These are phyloP conservation scores for Penicillium concentricum DNA, from an alignment of 2,329 filamentous ascomycete genomes.

Conservation along the genomic window DNA sequence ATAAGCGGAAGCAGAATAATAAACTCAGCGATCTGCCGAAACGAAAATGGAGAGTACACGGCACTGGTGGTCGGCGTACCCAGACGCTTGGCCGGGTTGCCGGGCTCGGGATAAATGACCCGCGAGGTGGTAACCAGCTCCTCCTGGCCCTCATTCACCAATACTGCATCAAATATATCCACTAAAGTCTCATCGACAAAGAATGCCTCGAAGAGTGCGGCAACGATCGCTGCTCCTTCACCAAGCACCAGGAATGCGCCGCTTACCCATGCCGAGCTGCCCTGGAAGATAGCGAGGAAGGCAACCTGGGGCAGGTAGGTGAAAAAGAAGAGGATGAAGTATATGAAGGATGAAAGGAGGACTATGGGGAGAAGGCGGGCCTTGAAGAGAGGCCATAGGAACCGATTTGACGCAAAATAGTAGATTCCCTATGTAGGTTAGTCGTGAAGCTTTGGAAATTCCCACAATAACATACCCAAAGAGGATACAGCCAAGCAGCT, in stretches of 20 bases:
- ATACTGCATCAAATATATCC: constrained; percentile 79
- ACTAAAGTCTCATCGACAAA: constrained; percentile 77
- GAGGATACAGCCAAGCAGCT: constrained; percentile 49
- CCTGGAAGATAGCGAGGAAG: constrained; percentile 86
- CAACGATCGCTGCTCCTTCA: constrained; percentile 61
- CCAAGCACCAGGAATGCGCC: constrained; percentile 79
- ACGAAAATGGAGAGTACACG: constrained; percentile 82
- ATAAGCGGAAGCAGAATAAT: constrained; percentile 78
- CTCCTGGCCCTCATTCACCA: constrained; percentile 71
- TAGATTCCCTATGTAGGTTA: constrained; percentile 62
- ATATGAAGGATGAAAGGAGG: constrained; percentile 77
- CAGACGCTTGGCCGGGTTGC: constrained; percentile 73
- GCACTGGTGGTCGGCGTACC: constrained; percentile 76
- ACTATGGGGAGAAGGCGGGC: constrained; percentile 76
- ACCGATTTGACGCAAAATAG: constrained; percentile 75
- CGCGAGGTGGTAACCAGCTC: constrained; percentile 67
- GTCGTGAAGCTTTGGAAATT: not conserved
- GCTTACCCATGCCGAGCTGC: constrained; percentile 82
- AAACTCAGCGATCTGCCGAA: constrained; percentile 87
- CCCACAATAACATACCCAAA: constrained; percentile 39
- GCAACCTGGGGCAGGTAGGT: constrained; percentile 86
- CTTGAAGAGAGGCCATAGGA: constrained; percentile 78
- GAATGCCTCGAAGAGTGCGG: constrained; percentile 72
- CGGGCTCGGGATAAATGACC: constrained; percentile 64
- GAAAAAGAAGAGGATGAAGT: constrained; percentile 83